phyloP scores from a whole-genome alignment of 2,329 filamentous ascomycete genomes.

The Diaporthe ampelina region DNA sequence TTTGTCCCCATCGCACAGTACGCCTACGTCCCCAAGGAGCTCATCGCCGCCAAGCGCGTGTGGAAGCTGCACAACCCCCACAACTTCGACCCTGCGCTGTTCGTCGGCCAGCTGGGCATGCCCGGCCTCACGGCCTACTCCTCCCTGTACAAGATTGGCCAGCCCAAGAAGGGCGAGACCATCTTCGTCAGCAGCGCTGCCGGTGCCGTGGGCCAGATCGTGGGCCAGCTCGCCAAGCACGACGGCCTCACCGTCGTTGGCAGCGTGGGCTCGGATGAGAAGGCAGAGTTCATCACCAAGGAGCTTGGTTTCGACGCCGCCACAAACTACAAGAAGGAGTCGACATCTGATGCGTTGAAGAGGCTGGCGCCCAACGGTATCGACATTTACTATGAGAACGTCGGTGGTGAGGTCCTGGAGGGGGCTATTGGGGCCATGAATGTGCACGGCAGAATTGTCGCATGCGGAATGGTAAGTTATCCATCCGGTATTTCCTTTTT shows the following conservation, averaged over 20 bases:
- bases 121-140: constrained; percentile 64
- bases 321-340: constrained; percentile 93
- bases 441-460: constrained; percentile 73
- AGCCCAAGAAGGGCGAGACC: constrained; percentile 81
- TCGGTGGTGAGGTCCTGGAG: constrained; percentile 66
- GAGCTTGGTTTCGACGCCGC: constrained; percentile 70
- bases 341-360: constrained; percentile 74
- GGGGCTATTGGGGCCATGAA: constrained; percentile 66
- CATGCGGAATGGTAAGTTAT: constrained; percentile 70
- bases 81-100: constrained; percentile 75
- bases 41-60: constrained; percentile 56
- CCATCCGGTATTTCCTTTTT: constrained; percentile 39
- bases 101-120: constrained; percentile 76
- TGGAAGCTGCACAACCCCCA: constrained; percentile 77
- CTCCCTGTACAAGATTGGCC: constrained; percentile 76
- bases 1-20: constrained; percentile 78
- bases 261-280: constrained; percentile 83
- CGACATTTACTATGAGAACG: constrained; percentile 74
- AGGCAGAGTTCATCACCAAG: constrained; percentile 75
- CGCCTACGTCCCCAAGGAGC: constrained; percentile 62
- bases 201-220: constrained; percentile 85
- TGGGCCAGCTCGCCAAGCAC: constrained; percentile 86
- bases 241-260: constrained; percentile 85
- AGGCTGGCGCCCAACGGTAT: constrained; percentile 82
- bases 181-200: constrained; percentile 86